A percentile compares a stretch with the other conserved stretches of the same genome.
phyloP scores from a whole-genome alignment of 208 protist genomes.

The Crithidia sp. region DNA sequence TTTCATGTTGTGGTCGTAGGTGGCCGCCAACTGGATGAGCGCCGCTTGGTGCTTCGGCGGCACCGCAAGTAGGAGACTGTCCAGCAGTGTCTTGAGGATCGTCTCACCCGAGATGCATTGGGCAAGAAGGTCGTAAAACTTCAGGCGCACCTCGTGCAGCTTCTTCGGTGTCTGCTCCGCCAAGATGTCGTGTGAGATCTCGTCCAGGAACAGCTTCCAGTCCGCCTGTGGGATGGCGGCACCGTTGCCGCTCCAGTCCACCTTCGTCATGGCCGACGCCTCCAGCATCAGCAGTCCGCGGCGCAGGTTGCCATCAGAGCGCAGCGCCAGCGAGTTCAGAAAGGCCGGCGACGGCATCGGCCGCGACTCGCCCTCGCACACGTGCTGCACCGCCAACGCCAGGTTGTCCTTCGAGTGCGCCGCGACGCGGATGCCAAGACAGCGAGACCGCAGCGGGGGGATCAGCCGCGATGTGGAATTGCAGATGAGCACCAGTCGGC shows the following conservation, averaged over 20 bases:
- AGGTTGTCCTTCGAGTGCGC: conserved; percentile 95
- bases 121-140: conserved; percentile 98
- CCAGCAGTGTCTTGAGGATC: conserved; percentile 93
- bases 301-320: conserved; percentile 95
- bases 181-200: conserved; percentile 93
- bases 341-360: conserved; percentile 67
- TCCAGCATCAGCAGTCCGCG: conserved; percentile 98
- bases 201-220: conserved; percentile 95
- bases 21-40: conserved; percentile 92
- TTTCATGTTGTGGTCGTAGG: conserved; percentile 97
- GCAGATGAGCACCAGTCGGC: conserved; percentile 97
- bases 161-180: conserved; percentile 94
- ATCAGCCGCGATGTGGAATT: conserved; percentile 96
- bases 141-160: conserved; percentile 93
- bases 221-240: conserved; percentile 87
- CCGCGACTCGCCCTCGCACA: conserved; percentile 77
- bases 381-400: conserved; percentile 50
- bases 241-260: conserved; percentile 82
- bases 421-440: conserved; percentile 96
- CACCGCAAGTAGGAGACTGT: conserved; percentile 81
- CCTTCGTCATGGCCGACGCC: conserved; percentile 85
- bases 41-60: conserved; percentile 71
- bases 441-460: conserved; percentile 97
- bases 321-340: conserved; percentile 64
- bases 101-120: conserved; percentile 98